Conservation (phyloP, 2,329 filamentous ascomycete genomes). For the Pestalotiopsis sp. region DNA sequence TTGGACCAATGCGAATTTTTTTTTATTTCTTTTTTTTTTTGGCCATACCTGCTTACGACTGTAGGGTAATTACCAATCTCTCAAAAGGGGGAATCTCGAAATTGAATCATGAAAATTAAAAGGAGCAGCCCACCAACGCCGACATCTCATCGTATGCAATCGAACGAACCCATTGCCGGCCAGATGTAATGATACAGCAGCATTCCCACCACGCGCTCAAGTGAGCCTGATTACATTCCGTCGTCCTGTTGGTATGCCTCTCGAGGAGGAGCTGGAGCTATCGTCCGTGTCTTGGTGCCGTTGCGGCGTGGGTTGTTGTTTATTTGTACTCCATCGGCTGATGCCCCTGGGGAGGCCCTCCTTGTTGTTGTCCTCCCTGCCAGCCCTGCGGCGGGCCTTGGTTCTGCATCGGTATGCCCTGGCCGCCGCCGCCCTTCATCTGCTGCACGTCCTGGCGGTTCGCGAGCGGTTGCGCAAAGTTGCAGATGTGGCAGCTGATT, state of each 20-base stretch:
- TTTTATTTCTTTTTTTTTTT: background rate
- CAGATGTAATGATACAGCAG: background rate
- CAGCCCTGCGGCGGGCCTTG: conserved; percentile 38
- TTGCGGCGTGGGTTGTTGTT: background rate
- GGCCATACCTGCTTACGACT: background rate
- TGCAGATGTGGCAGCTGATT: conserved; percentile 74
- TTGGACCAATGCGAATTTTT: background rate
- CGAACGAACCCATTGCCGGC: background rate
- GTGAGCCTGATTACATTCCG: background rate
- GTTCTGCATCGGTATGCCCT: conserved; percentile 36
- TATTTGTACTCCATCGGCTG: conserved; percentile 16
- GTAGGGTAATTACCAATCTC: background rate
- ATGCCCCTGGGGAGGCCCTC: conserved; percentile 14
- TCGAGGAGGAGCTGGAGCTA: background rate
- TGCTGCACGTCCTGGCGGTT: conserved; percentile 57
- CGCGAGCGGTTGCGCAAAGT: conserved; percentile 70
- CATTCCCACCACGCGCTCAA: background rate
- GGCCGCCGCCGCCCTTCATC: conserved; percentile 47
- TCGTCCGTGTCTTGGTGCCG: background rate
- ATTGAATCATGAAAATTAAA: background rate
- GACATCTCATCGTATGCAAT: background rate
- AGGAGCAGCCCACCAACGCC: background rate
- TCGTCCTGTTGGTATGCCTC: background rate
- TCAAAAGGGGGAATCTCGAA: background rate
- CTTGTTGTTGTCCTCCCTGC: conserved; percentile 18